phyloP scores from a whole-genome alignment of 2,329 filamentous ascomycete genomes.

The Zasmidium cellare region DNA sequence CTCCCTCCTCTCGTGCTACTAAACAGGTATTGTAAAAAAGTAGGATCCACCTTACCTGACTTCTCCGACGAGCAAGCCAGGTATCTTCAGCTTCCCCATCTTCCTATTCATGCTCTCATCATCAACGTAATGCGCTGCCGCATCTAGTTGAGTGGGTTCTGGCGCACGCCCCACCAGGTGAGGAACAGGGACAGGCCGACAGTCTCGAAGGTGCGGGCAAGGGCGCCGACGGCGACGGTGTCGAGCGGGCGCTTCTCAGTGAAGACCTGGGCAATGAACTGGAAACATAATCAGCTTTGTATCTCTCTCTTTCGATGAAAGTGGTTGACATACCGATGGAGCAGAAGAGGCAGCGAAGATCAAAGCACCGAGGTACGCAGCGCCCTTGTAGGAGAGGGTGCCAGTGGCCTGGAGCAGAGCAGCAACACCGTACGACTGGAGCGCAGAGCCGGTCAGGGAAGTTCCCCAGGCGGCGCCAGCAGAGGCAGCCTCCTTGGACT shows the following conservation, averaged over 20 bases:
- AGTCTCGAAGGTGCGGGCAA: constrained; percentile 88
- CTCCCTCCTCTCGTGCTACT: background rate
- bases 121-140: background rate
- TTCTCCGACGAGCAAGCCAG: background rate
- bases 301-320: background rate
- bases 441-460: constrained; percentile 80
- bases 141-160: constrained; percentile 74
- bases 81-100: constrained; percentile 6
- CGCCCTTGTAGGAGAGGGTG: constrained; percentile 94
- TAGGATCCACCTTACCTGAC: background rate
- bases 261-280: constrained; percentile 86
- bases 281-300: constrained; percentile 1
- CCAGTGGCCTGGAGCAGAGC: constrained; percentile 78
- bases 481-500: constrained; percentile 85
- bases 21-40: background rate
- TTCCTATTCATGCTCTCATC: constrained; percentile 4
- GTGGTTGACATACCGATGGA: constrained; percentile 66
- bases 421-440: constrained; percentile 53
- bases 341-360: constrained; percentile 91
- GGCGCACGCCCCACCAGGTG: constrained; percentile 96
- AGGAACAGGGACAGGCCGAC: constrained; percentile 88
- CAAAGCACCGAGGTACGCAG: constrained; percentile 85
- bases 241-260: constrained; percentile 91
- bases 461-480: constrained; percentile 89
- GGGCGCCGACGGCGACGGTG: constrained; percentile 79